Percentiles rank a stretch among this genome's conserved stretches.
Evolutionary conservation across 345 rosid species (phyloP).

Genomic region (Reutealis trisperma): DNA sequence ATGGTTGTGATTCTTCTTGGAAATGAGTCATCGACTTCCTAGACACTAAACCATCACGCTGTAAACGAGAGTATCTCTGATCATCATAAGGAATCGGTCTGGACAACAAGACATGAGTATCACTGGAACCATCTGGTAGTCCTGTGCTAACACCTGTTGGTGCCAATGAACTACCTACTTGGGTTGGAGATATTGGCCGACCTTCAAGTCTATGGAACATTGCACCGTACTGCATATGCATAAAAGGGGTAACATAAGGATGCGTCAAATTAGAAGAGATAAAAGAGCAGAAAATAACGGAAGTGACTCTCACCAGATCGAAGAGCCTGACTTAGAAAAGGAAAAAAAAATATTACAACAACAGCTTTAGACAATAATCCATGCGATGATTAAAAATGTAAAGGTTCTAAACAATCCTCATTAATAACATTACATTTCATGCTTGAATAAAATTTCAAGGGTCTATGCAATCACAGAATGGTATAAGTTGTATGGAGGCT

Average conservation of each 20-base stretch:
- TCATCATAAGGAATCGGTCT: slow-evolving; percentile 56
- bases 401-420: neutral
- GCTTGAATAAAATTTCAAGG: neutral
- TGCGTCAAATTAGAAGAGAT: neutral
- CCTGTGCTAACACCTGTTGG: slow-evolving; percentile 34
- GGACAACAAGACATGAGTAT: slow-evolving; percentile 41
- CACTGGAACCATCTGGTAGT: slow-evolving; percentile 41
- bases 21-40: slow-evolving; percentile 56
- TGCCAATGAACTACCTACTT: slow-evolving; percentile 42
- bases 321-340: neutral
- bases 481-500: neutral
- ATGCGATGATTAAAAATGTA: neutral
- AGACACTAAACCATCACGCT: slow-evolving; percentile 69
- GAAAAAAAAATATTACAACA: neutral
- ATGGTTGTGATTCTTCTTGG: slow-evolving; percentile 57
- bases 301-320: neutral
- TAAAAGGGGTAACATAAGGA: slow-evolving; percentile 10
- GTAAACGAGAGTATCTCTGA: slow-evolving; percentile 54
- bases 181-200: slow-evolving; percentile 39
- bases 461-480: neutral
- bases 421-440: neutral
- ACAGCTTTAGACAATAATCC: neutral
- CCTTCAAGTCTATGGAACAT: slow-evolving; percentile 51
- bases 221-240: slow-evolving; percentile 46
- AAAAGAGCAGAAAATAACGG: neutral